Evolutionary conservation across 495 filamentous ascomycete genomes (phyloP), one percentile per base, ranked within the genome.

Genomic region (Daldinia concentrica): DNA sequence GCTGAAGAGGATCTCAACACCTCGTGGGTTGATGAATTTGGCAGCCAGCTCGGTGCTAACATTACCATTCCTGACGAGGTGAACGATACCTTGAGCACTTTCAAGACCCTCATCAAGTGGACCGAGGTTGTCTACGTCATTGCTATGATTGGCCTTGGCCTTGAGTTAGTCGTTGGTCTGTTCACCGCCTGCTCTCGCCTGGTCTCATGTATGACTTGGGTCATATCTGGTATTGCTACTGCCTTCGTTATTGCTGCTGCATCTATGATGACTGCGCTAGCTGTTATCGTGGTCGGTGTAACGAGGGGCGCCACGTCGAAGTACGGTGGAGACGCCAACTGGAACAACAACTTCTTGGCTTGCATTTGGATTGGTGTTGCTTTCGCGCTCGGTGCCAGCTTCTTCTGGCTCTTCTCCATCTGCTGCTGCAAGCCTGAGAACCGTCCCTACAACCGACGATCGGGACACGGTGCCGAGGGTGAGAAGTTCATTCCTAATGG

Each of bases 351-450:
- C 72, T 94, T 91, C 79, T 88, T 91, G 63, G 85, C 85, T 26
- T 80, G 86, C 4, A 86, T 89, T 55, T 98, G 95, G 95, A 79
- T 97, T 55, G 90, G 89, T 55, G 90, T 90, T 11, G 90, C 85
- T 34, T 95, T 96, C 78, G 88, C 90, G 51, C 72, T 93, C 24
- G 92, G 76, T 54, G 89, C 89, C 14, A 85, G 85, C 64, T 72
- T 97, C 73, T 97, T 97, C 90, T 98, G 95, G 95, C 82, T 92
- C 71, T 88, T 97, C 80, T 92, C 89, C 79, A 85, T 89, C 62
- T 98, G 95, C 91, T 98, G 94, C 89, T 97, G 95, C 85, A 75
- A 78, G 58, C 81, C 80, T 52, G 82, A 82, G 73, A 75, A 80
- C 63, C 73, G 76, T 39, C 64, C 71, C 14, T 54, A 76, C 64